Base-by-base conservation (phyloP, 345 rosid species). In the Rhodamnia rubescens region DNA sequence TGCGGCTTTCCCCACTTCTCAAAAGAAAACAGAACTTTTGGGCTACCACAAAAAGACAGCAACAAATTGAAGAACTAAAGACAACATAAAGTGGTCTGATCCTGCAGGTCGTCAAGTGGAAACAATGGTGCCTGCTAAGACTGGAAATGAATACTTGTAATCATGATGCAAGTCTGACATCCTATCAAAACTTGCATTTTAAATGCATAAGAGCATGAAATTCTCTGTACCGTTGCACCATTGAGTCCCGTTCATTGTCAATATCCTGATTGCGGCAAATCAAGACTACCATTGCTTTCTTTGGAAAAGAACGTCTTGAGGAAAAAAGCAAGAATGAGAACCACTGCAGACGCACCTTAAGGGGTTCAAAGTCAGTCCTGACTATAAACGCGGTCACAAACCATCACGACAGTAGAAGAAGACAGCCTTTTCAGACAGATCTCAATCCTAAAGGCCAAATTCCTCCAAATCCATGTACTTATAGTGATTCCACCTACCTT, bases 1-100 rank as follows among this genome's bases (percentile, higher is more conserved):
- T 90, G 90, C 7, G 98, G 98, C 84, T 16, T 90, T 87, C 98
- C 98, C 83, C 98, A 95, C 98, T 95, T 80, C 92, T 84, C 82
- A 53, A 88, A 44, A 44, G 54, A 42, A 83, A 83, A 81, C 18
- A 83, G 83, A 59, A 53, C 42, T 51, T 18, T 86, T 61, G 88
- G 86, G 87, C 82, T 50, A 75, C 16, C 49, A 11, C 21, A 82
- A 11, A n/a, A 54, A 82, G 56, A 82, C 36, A 32, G 59, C 47
- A 69, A 9, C 47, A 36, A 36, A 10, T 69, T 5, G 47, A 69
- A 16, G 78, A 36, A 69, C 13, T 8, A 18, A 69, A 21, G 47
- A 69, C 47, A 32, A 69, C 78, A 69, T 69, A 36, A 69, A 18
- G 78, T 1, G 1, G 47, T 69, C 13, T 69, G 47, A 69, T 36